Conservation (phyloP, 2,329 filamentous ascomycete genomes). For the Colletotrichum sp. region DNA sequence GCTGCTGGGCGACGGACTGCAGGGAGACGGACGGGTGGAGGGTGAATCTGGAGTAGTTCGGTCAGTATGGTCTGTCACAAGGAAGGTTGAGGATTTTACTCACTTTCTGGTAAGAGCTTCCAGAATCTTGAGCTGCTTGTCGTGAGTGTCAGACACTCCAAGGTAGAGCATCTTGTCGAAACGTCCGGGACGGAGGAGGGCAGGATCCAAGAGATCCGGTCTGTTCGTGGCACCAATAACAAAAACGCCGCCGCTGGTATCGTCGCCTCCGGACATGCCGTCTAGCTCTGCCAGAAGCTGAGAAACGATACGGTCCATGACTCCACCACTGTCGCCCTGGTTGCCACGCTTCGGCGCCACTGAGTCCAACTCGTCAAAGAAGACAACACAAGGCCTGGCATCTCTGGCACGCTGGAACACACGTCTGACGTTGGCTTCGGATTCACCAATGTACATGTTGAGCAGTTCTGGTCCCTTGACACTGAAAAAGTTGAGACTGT, state of each 20-base stretch:
- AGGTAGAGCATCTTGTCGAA: constrained; percentile 99
- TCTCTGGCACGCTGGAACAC: constrained; percentile 89
- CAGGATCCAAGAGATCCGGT: constrained; percentile 90
- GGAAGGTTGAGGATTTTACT: constrained; percentile 37
- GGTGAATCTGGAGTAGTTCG: constrained; percentile 67
- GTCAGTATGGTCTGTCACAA: not conserved
- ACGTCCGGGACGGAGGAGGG: constrained; percentile 83
- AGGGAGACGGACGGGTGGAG: constrained; percentile 82
- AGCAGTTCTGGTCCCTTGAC: constrained; percentile 91
- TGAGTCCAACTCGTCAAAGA: constrained; percentile 92
- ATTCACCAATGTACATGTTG: constrained; percentile 97
- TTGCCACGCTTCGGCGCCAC: constrained; percentile 97
- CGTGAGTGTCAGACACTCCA: constrained; percentile 93
- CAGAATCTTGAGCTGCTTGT: constrained; percentile 93
- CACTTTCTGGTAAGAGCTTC: constrained; percentile 95
- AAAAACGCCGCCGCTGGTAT: constrained; percentile 83
- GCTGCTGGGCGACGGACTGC: constrained; percentile 70
- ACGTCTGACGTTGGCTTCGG: constrained; percentile 86
- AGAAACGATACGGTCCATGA: constrained; percentile 97
- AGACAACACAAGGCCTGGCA: constrained; percentile 86
- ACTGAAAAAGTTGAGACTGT: constrained; percentile 92
- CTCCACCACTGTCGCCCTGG: constrained; percentile 94
- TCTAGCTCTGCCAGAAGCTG: constrained; percentile 95
- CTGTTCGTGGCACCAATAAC: constrained; percentile 97
- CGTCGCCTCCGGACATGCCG: constrained; percentile 94